Evolutionary conservation across 2,329 filamentous ascomycete genomes (phyloP), one percentile per base, ranked within the genome.

Genomic region (Biscogniauxia mediterranea): DNA sequence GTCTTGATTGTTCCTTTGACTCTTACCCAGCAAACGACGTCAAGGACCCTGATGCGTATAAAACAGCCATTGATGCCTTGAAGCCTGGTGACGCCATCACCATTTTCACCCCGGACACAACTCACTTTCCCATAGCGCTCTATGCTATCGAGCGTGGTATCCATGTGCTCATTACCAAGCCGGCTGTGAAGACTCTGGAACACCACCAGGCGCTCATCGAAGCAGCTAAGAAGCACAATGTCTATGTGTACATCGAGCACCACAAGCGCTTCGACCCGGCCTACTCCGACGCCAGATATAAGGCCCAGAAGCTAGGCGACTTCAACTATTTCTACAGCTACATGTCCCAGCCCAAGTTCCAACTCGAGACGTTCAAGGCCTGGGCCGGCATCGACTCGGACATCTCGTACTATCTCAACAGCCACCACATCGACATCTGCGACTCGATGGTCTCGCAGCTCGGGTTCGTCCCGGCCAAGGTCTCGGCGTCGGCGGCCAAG

Each of bases 321-420:
- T 97, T 97, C 86, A 97, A 96, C 82, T 97, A 97, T 83, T 97
- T 96, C 76, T 97, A 97, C 84, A 90, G 86, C 70, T 97, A 97
- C 85, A 96, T 97, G 93, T 92, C 88, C 55, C 93, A 97, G 81
- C 91, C 89, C 63, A 96, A 96, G 80, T 92, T 84, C 56, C 93
- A 96, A 79, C 85, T 97, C 54, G 91, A 96, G 81, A 97, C 93
- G 0, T 97, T 97, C 87, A 93, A 92, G 78, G 90, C 92, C 2
- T 97, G 93, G 93, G 93, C 93, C 0, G 93, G 93, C 65, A 87
- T 89, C 70, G 93, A 97, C 69, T 93, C 89, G 28, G 94, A 97
- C 76, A 97, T 97, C 70, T 93, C 89, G 9, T 97, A 97, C 81
- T 97, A 97, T 78, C 86, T 97, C 67, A 97, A 97, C 83, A 92